These are phyloP conservation scores for Penicillium olsonii DNA, from an alignment of 2,329 filamentous ascomycete genomes.

Conservation along the genomic window DNA sequence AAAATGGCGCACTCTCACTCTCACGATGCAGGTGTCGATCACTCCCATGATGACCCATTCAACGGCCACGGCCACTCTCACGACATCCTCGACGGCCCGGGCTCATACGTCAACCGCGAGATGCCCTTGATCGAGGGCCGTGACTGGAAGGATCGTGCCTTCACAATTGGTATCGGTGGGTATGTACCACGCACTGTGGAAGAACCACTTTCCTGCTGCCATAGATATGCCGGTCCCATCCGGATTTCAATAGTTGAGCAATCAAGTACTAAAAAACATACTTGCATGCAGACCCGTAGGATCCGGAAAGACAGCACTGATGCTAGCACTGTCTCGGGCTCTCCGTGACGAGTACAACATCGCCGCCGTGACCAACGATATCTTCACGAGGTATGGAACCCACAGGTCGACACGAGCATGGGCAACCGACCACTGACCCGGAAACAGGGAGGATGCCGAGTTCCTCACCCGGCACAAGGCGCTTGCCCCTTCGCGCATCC, in stretches of 20 bases:
- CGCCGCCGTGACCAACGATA: slow-evolving; percentile 97
- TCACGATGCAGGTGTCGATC: slow-evolving; percentile 38
- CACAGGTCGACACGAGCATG: not conserved
- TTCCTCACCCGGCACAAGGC: slow-evolving; percentile 88
- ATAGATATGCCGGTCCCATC: not conserved
- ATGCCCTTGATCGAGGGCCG: slow-evolving; percentile 90
- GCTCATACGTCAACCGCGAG: slow-evolving; percentile 84
- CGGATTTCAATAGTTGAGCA: not conserved
- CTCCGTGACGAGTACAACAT: slow-evolving; percentile 81
- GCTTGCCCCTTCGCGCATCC: slow-evolving; percentile 78
- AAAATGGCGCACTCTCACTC: slow-evolving; percentile 43
- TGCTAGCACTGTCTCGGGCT: slow-evolving; percentile 86
- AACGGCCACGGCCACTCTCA: slow-evolving; percentile 85
- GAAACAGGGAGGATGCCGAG: slow-evolving; percentile 83
- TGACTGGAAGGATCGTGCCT: slow-evolving; percentile 84
- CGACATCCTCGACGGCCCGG: slow-evolving; percentile 91
- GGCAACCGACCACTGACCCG: slow-evolving; percentile 2
- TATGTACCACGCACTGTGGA: slow-evolving; percentile 47
- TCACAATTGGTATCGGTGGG: slow-evolving; percentile 98
- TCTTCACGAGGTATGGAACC: slow-evolving; percentile 74
- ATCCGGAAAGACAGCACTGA: slow-evolving; percentile 94
- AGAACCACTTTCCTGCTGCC: not conserved
- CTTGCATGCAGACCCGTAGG: slow-evolving; percentile 74
- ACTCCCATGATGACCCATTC: slow-evolving; percentile 57
- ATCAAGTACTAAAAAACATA: not conserved